Conservation (phyloP, 352 stramenopile species). For the Pythium chondricola region DNA sequence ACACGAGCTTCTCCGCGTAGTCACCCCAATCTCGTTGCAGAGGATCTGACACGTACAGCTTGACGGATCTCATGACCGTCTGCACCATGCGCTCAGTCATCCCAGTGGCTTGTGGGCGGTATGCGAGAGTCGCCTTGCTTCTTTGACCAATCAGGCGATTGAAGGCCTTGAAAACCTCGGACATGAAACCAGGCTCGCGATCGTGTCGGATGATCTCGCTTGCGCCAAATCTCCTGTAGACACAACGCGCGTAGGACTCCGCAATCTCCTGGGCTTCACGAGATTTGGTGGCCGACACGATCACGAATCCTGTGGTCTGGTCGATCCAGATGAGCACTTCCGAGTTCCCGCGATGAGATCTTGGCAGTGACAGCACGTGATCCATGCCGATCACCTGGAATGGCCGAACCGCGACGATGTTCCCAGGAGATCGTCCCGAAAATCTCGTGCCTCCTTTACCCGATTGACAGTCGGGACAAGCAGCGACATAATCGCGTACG, state of each 20-base stretch:
- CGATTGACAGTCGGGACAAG: slow-evolving; percentile 16
- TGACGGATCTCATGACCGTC: slow-evolving; percentile 8
- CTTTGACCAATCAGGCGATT: slow-evolving; percentile 7
- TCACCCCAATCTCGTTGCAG: slow-evolving; percentile 19
- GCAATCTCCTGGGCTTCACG: slow-evolving; percentile 13
- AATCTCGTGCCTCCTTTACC: slow-evolving; percentile 10
- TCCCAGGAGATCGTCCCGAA: background rate
- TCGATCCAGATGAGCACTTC: slow-evolving; percentile 17
- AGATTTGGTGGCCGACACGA: slow-evolving; percentile 5
- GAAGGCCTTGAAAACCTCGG: slow-evolving; percentile 18
- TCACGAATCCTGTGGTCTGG: slow-evolving; percentile 10
- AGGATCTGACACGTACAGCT: slow-evolving; percentile 15
- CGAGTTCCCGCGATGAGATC: slow-evolving; percentile 14
- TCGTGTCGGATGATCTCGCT: slow-evolving; percentile 14
- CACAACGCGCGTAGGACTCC: slow-evolving; percentile 13
- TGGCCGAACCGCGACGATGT: slow-evolving; percentile 11
- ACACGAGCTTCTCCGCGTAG: slow-evolving; percentile 7
- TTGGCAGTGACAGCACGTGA: slow-evolving; percentile 17
- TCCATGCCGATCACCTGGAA: slow-evolving; percentile 25
- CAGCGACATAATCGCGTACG: slow-evolving; percentile 4
- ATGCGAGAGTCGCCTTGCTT: slow-evolving; percentile 3
- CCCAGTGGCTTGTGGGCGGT: slow-evolving; percentile 12
- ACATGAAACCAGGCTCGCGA: slow-evolving; percentile 23
- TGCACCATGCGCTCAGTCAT: slow-evolving; percentile 12
- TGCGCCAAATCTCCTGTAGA: slow-evolving; percentile 14